These are phyloP conservation scores for Sesbania bispinosa DNA, from an alignment of 306 rosid species.

Conservation along the genomic window DNA sequence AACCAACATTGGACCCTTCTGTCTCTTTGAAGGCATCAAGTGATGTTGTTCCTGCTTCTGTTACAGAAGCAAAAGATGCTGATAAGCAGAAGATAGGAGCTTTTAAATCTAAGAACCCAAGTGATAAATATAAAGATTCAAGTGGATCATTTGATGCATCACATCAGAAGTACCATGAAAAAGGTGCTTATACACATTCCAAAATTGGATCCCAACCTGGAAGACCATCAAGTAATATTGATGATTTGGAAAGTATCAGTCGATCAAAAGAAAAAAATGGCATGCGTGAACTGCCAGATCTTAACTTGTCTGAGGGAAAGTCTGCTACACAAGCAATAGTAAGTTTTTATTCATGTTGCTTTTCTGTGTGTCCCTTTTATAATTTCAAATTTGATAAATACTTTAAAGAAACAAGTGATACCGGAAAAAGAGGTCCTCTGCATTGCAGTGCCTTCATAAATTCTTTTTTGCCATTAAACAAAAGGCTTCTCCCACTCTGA, in stretches of 20 bases:
- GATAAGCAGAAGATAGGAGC: constrained; percentile 63
- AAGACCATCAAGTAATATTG: constrained; percentile 38
- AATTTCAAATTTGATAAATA: constrained; percentile 1
- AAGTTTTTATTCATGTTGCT: constrained; percentile 41
- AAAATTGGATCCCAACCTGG: constrained; percentile 72
- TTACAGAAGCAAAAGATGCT: constrained; percentile 53
- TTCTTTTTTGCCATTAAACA: constrained; percentile 6
- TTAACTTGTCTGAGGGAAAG: constrained; percentile 57
- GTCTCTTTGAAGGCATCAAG: constrained; percentile 55
- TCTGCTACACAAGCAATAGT: constrained; percentile 49
- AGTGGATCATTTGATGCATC: constrained; percentile 48
- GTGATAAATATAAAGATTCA: constrained; percentile 56
- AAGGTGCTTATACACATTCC: constrained; percentile 50
- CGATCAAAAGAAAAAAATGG: constrained; percentile 67
- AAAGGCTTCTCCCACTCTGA: background rate
- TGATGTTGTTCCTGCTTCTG: constrained; percentile 45
- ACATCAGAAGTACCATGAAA: constrained; percentile 62
- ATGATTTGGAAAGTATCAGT: constrained; percentile 48
- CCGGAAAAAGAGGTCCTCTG: background rate
- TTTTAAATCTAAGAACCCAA: constrained; percentile 52
- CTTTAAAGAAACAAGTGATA: constrained; percentile 6
- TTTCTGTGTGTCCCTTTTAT: background rate
- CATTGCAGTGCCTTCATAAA: constrained; percentile 5
- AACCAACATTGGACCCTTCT: constrained; percentile 50
- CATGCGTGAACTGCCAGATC: constrained; percentile 57